Base-by-base conservation (phyloP, 345 rosid genomes). In the Eucalyptus erythrocorys region DNA sequence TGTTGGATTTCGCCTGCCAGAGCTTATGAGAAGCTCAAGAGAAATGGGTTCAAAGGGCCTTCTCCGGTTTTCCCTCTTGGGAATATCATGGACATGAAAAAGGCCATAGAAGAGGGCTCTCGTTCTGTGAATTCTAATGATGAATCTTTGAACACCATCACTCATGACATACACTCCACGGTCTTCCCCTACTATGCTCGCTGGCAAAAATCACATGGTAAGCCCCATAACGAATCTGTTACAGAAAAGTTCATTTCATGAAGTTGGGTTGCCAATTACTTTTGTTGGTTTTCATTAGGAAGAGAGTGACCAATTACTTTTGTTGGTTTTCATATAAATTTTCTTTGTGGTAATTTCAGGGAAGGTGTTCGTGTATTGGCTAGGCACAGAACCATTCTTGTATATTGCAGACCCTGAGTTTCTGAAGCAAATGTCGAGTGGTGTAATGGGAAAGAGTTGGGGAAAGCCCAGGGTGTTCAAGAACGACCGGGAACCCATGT, bases 401-500 rank as follows among this genome's bases (percentile, higher is more conserved):
- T 95, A 96, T 88, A 93, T 98, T 10, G 99, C 99, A 34, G 99
- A 98, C 24, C 97, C 99, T 2, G 98, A 94, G 88, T 98, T 98
- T 89, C 94, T 98, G 27, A 97, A 93, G 88, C 92, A 86, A 64
- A 93, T 98, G 95, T 93, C 98, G 22, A 86, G 91, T 22, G 99
- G 99, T 22, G 95, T 98, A 13, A 85, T 94, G 95, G 99, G 99
- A 22, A 98, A 96, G 93, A 95, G 94, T 34, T 96, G 99, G 99
- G 99, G 99, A 85, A 98, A 98, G 87, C 99, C 99, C 55, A 86
- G 86, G 55, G 97, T 98, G 34, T 95, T 97, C 91, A 96, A 94
- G 91, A 91, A 92, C 48, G 99, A 98, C 90, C 94, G 99, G 88
- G 92, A 94, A 64, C 98, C 99, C 47, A 97, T 98, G 98, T 98